Percentiles rank a stretch among this genome's conserved stretches.
These are phyloP conservation scores for Talaromyces atroroseus DNA, from an alignment of 2,329 filamentous ascomycete species.

Conservation along the genomic window DNA sequence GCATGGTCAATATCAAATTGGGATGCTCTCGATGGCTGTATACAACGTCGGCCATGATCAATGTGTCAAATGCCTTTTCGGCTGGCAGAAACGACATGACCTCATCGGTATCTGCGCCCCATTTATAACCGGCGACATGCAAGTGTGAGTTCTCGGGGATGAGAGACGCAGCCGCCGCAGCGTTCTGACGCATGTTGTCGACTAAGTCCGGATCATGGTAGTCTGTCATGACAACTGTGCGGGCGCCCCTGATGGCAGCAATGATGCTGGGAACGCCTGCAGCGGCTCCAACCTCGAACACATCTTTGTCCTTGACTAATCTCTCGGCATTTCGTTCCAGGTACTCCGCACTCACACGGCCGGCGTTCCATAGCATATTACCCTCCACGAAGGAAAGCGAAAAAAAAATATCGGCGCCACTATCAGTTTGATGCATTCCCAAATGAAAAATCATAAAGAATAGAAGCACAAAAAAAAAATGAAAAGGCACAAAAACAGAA, in stretches of 20 bases:
- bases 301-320: slow-evolving; percentile 61
- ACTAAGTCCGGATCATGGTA: slow-evolving; percentile 84
- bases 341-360: slow-evolving; percentile 69
- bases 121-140: slow-evolving; percentile 69
- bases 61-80: slow-evolving; percentile 60
- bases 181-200: slow-evolving; percentile 71
- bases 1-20: slow-evolving; percentile 68
- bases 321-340: slow-evolving; percentile 62
- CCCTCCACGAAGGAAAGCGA: slow-evolving; percentile 45
- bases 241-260: slow-evolving; percentile 66
- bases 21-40: slow-evolving; percentile 87
- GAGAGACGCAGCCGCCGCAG: slow-evolving; percentile 50
- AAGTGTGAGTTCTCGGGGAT: slow-evolving; percentile 41
- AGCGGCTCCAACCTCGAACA: slow-evolving; percentile 85
- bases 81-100: slow-evolving; percentile 56
- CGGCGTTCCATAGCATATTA: slow-evolving; percentile 87
- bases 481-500: background rate
- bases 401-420: slow-evolving; percentile 8
- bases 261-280: slow-evolving; percentile 79
- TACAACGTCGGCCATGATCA: slow-evolving; percentile 82
- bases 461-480: background rate
- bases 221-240: slow-evolving; percentile 70
- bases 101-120: slow-evolving; percentile 62
- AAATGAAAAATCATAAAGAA: background rate
- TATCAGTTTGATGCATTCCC: slow-evolving; percentile 14